Conservation (phyloP, 305 asterid species). For the Fraxinus baroniana region DNA sequence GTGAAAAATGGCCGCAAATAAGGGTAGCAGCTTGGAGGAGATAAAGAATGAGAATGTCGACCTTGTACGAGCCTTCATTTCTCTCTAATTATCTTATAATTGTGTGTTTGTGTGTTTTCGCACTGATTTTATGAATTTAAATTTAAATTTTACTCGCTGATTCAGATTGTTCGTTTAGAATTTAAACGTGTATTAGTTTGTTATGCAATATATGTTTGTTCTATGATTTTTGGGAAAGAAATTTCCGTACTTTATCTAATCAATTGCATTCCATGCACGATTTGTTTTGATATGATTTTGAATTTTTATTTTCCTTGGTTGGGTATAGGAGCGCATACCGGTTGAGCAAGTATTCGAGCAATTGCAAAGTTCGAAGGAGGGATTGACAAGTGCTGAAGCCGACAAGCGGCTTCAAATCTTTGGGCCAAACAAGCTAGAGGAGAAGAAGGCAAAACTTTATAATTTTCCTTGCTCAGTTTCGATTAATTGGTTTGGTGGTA, state of each 20-base stretch:
- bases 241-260: neutral
- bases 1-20: neutral
- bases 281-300: neutral
- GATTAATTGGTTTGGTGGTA: neutral
- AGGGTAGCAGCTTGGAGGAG: conserved; percentile 2
- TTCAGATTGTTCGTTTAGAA: neutral
- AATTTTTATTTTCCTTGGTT: neutral
- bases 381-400: conserved; percentile 39
- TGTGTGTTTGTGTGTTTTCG: neutral
- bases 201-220: neutral
- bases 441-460: conserved; percentile 29
- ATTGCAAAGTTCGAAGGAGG: conserved; percentile 37
- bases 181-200: neutral
- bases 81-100: neutral
- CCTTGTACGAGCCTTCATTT: neutral
- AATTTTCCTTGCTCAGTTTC: neutral
- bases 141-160: neutral
- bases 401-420: conserved; percentile 30
- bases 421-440: conserved; percentile 40
- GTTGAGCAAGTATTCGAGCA: conserved; percentile 38
- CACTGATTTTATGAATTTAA: neutral
- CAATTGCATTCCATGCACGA: neutral
- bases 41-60: conserved; percentile 46
- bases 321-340: conserved; percentile 36
- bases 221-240: neutral